Evolutionary conservation across 768 basidiomycete genomes (phyloP).

Genomic region (Mycena capillaripes): DNA sequence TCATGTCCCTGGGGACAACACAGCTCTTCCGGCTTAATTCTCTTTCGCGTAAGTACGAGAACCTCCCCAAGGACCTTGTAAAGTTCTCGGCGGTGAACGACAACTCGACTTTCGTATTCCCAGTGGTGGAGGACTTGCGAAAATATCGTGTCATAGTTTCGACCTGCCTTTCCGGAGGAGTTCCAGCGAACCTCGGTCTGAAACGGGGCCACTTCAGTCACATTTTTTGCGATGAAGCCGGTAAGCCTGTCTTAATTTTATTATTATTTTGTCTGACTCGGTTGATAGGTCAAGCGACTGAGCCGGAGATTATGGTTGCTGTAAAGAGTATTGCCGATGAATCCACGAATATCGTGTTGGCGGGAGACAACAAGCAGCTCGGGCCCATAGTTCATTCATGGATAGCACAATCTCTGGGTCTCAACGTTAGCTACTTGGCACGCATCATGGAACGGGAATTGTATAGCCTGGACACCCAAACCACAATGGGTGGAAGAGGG

Average conservation of each 20-base stretch:
- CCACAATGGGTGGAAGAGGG: conserved; percentile 46
- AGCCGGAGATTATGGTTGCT: conserved; percentile 69
- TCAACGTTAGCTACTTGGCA: conserved; percentile 66
- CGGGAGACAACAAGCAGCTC: conserved; percentile 75
- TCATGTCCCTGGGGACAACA: conserved; percentile 50
- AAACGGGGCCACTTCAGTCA: conserved; percentile 69
- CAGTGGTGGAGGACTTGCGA: conserved; percentile 53
- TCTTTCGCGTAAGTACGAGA: conserved; percentile 53
- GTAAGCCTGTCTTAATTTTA: too few relatives aligned
- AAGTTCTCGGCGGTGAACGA: conserved; percentile 56
- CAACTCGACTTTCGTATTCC: conserved; percentile 61
- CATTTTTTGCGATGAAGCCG: conserved; percentile 77
- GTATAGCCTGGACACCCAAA: conserved; percentile 49
- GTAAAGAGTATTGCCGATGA: conserved; percentile 64
- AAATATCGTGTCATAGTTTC: conserved; percentile 67
- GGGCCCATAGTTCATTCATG: conserved; percentile 69
- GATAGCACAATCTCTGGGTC: conserved; percentile 61
- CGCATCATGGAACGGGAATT: conserved; percentile 59
- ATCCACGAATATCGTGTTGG: conserved; percentile 66
- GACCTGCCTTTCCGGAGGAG: conserved; percentile 68
- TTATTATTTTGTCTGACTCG: too few relatives aligned
- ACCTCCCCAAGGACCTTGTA: conserved; percentile 54
- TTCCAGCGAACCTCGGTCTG: conserved; percentile 63
- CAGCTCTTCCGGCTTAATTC: conserved; percentile 70
- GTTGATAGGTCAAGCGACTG: conserved; percentile 73